These are phyloP conservation scores for Paracorniculantispora psalliotae DNA, from an alignment of 2,329 filamentous ascomycete species.

Conservation along the genomic window DNA sequence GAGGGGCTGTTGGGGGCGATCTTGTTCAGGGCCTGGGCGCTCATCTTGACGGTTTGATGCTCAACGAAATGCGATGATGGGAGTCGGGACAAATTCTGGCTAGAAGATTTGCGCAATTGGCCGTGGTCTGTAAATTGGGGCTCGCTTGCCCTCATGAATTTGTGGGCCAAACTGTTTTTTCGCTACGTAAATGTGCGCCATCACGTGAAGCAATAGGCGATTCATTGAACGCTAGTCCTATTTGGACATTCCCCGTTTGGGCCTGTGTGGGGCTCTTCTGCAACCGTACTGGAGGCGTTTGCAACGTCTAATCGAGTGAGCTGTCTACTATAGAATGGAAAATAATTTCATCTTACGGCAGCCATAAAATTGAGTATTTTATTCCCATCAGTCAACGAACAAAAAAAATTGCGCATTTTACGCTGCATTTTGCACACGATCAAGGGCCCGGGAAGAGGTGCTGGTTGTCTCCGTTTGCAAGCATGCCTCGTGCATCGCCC, in stretches of 20 bases:
- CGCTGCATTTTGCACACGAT: not conserved
- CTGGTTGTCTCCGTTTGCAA: not conserved
- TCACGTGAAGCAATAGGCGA: conserved; percentile 8
- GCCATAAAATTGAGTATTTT: no score
- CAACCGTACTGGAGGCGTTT: not conserved
- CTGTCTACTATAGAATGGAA: not conserved
- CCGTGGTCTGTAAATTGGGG: conserved; percentile 36
- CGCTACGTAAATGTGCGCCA: not conserved
- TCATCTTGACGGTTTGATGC: conserved; percentile 52
- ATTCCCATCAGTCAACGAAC: no score
- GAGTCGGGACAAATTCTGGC: conserved; percentile 21
- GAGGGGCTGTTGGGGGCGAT: conserved; percentile 96
- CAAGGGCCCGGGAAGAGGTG: not conserved
- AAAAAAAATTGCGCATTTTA: no score
- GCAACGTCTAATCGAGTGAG: not conserved
- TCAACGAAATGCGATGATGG: conserved; percentile 28
- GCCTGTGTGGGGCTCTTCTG: not conserved
- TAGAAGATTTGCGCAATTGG: conserved; percentile 27
- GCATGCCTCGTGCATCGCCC: no score
- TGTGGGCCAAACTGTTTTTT: conserved; percentile 12
- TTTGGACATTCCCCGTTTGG: not conserved
- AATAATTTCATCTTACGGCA: no score
- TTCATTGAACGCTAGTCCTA: not conserved
- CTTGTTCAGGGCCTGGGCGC: conserved; percentile 82
- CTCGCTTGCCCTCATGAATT: conserved; percentile 30